Evolutionary conservation across 2,329 filamentous ascomycete genomes (phyloP).

Genomic region (Pleoardoris graminearum): DNA sequence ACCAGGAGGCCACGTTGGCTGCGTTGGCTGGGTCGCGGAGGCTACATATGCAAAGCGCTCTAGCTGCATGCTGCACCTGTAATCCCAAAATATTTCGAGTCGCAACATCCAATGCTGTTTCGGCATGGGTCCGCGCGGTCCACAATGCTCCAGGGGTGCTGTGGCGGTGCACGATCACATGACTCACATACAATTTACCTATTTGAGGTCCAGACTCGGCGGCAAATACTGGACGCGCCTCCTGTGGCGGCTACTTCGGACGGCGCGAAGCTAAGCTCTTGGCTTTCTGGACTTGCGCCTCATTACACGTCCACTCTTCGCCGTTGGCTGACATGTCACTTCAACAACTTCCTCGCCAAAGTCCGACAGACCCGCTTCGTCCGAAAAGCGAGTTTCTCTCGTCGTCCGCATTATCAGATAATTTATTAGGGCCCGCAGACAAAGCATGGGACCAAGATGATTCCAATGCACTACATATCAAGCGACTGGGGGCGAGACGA

Average conservation of each 20-base stretch:
- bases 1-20: constrained; percentile 38
- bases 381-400: neutral
- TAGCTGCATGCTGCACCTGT: constrained; percentile 36
- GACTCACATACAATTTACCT: constrained; percentile 22
- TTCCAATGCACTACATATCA: neutral
- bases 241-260: constrained; percentile 31
- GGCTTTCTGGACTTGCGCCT: neutral
- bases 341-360: neutral
- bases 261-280: neutral
- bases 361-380: constrained; percentile 6
- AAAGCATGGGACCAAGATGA: constrained; percentile 1
- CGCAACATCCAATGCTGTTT: constrained; percentile 22
- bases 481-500: constrained; percentile 1
- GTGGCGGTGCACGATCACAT: constrained; percentile 43
- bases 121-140: constrained; percentile 12
- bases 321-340: constrained; percentile 8
- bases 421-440: neutral
- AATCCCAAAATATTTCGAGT: constrained; percentile 35
- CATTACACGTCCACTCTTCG: neutral
- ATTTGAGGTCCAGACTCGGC: constrained; percentile 6
- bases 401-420: constrained; percentile 3
- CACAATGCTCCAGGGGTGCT: constrained; percentile 15
- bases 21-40: constrained; percentile 31
- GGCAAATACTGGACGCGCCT: constrained; percentile 16
- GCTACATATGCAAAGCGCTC: constrained; percentile 29